Conservation (phyloP, 2,329 filamentous ascomycete genomes). For the Talaromyces verruculosus region DNA sequence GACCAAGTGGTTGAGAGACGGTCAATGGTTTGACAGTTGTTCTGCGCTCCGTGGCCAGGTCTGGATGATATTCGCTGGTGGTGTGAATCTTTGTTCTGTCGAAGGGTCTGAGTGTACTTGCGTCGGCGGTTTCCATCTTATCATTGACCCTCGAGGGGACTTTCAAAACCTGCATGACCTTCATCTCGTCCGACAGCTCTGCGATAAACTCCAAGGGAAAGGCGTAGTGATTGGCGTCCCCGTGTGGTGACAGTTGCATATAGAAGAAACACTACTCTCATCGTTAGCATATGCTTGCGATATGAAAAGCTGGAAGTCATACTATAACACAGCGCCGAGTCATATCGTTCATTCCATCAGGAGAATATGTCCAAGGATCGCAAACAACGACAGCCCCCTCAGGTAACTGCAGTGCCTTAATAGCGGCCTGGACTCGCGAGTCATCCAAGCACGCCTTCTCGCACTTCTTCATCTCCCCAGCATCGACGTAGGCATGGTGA, state of each 20-base stretch:
- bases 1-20: constrained; percentile 39
- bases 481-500: background rate
- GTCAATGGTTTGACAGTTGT: constrained; percentile 40
- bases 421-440: constrained; percentile 10
- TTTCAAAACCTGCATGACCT: constrained; percentile 53
- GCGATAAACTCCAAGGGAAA: constrained; percentile 57
- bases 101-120: constrained; percentile 34
- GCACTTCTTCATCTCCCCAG: constrained; percentile 10
- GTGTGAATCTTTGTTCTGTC: constrained; percentile 46
- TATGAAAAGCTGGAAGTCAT: background rate
- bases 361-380: constrained; percentile 13
- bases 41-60: constrained; percentile 31
- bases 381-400: constrained; percentile 10
- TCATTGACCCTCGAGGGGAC: constrained; percentile 46
- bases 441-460: constrained; percentile 10
- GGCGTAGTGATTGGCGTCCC: constrained; percentile 58
- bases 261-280: constrained; percentile 35
- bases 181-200: constrained; percentile 52
- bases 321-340: constrained; percentile 7
- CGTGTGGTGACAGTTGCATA: constrained; percentile 42
- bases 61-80: constrained; percentile 39
- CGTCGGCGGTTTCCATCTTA: constrained; percentile 4
- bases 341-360: constrained; percentile 17
- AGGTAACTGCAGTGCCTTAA: constrained; percentile 3
- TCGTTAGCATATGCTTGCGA: no score